Evolutionary conservation across 495 filamentous ascomycete genomes (phyloP).

Genomic region (Lichenothelia convexa): DNA sequence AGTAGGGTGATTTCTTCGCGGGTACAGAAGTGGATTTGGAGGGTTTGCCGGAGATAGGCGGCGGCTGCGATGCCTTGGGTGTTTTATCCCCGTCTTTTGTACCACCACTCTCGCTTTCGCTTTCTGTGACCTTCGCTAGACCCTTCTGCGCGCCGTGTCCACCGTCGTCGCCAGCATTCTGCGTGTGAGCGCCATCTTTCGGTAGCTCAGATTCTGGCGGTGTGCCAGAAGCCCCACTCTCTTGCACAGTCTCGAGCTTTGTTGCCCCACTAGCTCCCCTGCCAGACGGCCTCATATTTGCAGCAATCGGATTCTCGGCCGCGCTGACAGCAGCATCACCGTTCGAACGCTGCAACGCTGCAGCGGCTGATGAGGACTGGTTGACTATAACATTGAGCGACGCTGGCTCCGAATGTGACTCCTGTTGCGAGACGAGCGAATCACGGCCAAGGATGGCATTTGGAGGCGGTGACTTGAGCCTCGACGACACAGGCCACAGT

Average conservation of each 20-base stretch:
- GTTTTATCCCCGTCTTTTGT: conserved; percentile 22
- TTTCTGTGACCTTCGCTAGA: conserved; percentile 24
- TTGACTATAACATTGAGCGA: conserved; percentile 37
- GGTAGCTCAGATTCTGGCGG: conserved; percentile 28
- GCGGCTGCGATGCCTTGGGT: conserved; percentile 5
- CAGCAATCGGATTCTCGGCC: neutral
- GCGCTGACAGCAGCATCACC: neutral
- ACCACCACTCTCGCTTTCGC: conserved; percentile 42
- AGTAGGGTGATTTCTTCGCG: conserved; percentile 19
- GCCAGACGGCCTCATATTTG: neutral
- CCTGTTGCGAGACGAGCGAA: conserved; percentile 5
- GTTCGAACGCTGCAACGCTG: too few species aligned
- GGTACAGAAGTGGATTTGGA: conserved; percentile 12
- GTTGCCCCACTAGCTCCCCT: conserved; percentile 10
- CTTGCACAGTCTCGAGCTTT: conserved; percentile 84
- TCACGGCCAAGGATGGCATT: conserved; percentile 19
- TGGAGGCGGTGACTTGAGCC: conserved; percentile 51
- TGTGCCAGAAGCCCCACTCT: conserved; percentile 66
- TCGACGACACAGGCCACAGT: conserved; percentile 48
- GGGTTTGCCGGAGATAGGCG: conserved; percentile 12
- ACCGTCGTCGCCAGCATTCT: conserved; percentile 17
- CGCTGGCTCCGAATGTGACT: conserved; percentile 6
- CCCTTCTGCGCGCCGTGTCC: conserved; percentile 19
- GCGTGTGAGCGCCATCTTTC: conserved; percentile 27
- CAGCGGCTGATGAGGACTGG: conserved; percentile 30